Percentiles rank a stretch among this genome's conserved stretches.
Conservation (phyloP, 2,329 filamentous ascomycete species). For the Colletotrichum orchidophilum region DNA sequence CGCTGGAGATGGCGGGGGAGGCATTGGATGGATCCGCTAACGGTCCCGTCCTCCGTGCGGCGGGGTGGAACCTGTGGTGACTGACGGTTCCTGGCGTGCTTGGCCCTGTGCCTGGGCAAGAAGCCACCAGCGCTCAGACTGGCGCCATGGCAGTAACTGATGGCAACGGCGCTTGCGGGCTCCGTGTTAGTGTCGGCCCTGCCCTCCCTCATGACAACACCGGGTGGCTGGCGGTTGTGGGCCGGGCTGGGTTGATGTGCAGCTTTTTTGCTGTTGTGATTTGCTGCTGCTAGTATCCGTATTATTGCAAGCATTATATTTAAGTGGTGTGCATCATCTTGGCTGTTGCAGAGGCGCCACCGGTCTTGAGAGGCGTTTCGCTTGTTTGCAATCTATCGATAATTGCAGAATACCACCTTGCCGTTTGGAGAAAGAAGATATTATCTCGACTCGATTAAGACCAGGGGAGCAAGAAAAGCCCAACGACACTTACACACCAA, state of each 20-base stretch:
- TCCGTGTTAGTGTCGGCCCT: slow-evolving; percentile 24
- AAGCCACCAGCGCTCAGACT: slow-evolving; percentile 20
- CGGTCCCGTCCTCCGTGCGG: not conserved
- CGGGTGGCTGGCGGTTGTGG: slow-evolving; percentile 21
- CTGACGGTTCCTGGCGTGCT: slow-evolving; percentile 10
- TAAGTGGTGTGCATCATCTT: slow-evolving; percentile 14
- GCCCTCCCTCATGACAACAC: not conserved
- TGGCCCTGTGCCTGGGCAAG: not conserved
- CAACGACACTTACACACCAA: slow-evolving; percentile 6
- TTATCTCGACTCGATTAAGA: not conserved
- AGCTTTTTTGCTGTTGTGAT: not conserved
- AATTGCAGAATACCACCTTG: not conserved
- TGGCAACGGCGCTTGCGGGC: not conserved
- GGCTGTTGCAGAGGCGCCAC: not conserved
- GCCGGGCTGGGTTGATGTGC: not conserved
- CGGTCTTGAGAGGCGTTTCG: slow-evolving; percentile 8
- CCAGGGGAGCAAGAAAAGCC: not conserved
- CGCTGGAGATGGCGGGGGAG: slow-evolving; percentile 26
- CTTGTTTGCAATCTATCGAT: slow-evolving; percentile 8
- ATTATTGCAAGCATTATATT: slow-evolving; percentile 8
- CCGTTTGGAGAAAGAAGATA: slow-evolving; percentile 1
- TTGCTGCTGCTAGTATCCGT: not conserved
- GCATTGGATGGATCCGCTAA: too few relatives aligned
- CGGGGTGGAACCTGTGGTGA: not conserved
- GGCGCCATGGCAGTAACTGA: not conserved